Conservation (phyloP, 2,329 filamentous ascomycete genomes). For the Trichoderma pleuroti region DNA sequence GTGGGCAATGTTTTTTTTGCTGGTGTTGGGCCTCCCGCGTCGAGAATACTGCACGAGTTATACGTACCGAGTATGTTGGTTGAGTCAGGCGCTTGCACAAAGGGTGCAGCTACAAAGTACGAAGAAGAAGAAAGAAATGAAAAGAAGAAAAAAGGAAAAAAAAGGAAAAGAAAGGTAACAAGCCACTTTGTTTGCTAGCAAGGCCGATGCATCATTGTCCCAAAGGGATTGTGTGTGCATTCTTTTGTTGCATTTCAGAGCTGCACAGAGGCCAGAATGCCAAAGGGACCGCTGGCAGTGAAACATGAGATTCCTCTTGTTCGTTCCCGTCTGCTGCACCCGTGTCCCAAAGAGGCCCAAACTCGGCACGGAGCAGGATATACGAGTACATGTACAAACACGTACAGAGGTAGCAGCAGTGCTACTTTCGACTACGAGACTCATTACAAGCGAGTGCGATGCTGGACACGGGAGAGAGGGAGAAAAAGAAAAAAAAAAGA, state of each 20-base stretch:
- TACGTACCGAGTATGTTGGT: background rate
- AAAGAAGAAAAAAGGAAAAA: background rate
- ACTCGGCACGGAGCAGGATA: background rate
- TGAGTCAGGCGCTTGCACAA: background rate
- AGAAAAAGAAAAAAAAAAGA: background rate
- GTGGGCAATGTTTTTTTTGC: background rate
- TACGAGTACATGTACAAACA: background rate
- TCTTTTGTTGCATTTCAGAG: background rate
- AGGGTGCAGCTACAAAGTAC: background rate
- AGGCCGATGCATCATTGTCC: background rate
- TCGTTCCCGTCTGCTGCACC: background rate
- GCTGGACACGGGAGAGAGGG: background rate
- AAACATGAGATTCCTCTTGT: constrained; percentile 14
- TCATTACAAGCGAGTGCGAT: background rate
- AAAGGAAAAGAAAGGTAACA: background rate
- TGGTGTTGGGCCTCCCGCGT: background rate
- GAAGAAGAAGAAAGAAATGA: background rate
- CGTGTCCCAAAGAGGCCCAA: background rate
- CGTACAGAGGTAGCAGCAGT: background rate
- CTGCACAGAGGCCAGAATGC: constrained; percentile 1
- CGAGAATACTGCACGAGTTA: too few relatives aligned
- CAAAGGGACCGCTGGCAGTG: background rate
- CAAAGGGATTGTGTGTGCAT: background rate
- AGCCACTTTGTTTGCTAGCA: constrained; percentile 2
- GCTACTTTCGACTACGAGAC: background rate